Evolutionary conservation across 495 filamentous ascomycete genomes (phyloP).

Genomic region (Neurospora sp.): DNA sequence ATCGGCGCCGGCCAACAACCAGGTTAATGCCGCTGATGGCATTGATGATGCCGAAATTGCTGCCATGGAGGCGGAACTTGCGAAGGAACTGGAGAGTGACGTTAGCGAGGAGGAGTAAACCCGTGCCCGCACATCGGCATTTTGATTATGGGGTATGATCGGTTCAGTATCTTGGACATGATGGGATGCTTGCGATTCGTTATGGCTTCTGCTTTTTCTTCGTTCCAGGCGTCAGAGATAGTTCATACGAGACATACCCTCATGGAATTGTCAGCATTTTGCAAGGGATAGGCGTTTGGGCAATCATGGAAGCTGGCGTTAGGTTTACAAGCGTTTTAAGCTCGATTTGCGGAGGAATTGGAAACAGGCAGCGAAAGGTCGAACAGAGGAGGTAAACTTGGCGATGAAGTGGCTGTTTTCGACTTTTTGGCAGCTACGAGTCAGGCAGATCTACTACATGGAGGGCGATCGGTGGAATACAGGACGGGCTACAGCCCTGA

Average conservation of each 20-base stretch:
- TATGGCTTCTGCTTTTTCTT: not conserved
- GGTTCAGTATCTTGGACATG: not conserved
- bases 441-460: not conserved
- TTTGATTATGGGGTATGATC: not conserved
- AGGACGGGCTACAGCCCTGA: not conserved
- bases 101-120: slow-evolving; percentile 24
- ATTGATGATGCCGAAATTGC: slow-evolving; percentile 25
- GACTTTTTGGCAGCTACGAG: not conserved
- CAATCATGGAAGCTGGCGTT: not conserved
- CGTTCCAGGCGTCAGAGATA: not conserved
- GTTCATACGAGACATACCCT: not conserved
- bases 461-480: not conserved
- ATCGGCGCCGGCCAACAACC: not conserved
- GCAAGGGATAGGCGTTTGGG: not conserved
- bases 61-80: slow-evolving; percentile 30
- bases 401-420: not conserved
- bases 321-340: not conserved
- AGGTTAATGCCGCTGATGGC: not conserved
- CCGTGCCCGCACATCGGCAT: not conserved
- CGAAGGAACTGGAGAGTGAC: slow-evolving; percentile 15
- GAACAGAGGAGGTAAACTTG: not conserved
- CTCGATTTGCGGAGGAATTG: not conserved
- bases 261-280: not conserved
- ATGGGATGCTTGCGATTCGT: not conserved
- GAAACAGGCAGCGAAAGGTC: not conserved